A percentile compares a stretch with the other conserved stretches of the same genome.
Evolutionary conservation across 306 rosid genomes (phyloP).

Genomic region (Mimosa bimucronata): DNA sequence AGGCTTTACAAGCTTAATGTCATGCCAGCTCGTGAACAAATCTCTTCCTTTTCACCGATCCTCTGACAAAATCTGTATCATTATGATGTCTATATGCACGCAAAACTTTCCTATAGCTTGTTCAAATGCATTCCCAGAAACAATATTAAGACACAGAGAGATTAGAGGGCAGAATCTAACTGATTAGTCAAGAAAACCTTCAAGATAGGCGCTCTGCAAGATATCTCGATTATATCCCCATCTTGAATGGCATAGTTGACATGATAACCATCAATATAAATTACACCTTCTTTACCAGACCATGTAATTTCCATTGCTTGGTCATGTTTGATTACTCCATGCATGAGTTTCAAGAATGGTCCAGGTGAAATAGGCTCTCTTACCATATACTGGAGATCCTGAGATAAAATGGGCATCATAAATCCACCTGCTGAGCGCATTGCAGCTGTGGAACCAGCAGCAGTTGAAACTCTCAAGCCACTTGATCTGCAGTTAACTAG

Average conservation of each 20-base stretch:
- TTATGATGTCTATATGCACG: neutral
- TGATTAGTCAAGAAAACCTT: conserved; percentile 66
- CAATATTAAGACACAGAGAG: neutral
- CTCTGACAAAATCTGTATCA: conserved; percentile 27
- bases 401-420: conserved; percentile 70
- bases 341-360: conserved; percentile 55
- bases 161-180: conserved; percentile 26
- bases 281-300: conserved; percentile 63
- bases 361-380: conserved; percentile 80
- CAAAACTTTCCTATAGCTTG: conserved; percentile 29
- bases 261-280: conserved; percentile 83
- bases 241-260: conserved; percentile 49
- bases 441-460: conserved; percentile 95
- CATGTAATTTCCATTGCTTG: conserved; percentile 57
- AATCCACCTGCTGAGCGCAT: conserved; percentile 92
- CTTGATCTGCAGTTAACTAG: conserved; percentile 78
- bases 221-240: conserved; percentile 70
- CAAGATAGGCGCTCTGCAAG: conserved; percentile 74
- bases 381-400: conserved; percentile 85
- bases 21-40: conserved; percentile 20
- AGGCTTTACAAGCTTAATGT: conserved; percentile 22
- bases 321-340: conserved; percentile 52
- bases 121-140: conserved; percentile 18
- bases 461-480: conserved; percentile 86
- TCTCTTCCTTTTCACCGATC: conserved; percentile 15